These are phyloP conservation scores for Takashimella tepidaria DNA, from an alignment of 1,284 basidiomycete species.

Conservation along the genomic window DNA sequence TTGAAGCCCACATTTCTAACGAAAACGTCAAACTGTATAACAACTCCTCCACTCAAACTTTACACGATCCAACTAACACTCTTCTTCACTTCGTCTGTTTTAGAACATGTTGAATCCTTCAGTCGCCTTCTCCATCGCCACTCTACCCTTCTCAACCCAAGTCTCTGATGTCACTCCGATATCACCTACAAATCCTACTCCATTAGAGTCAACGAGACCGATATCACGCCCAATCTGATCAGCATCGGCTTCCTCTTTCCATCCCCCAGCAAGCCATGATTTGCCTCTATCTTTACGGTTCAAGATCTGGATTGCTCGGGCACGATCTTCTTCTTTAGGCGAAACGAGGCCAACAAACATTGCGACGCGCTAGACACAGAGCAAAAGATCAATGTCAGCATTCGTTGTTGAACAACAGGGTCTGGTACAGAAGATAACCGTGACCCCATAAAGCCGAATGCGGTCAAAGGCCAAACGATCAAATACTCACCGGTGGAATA, in stretches of 20 bases:
- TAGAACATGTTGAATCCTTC: not conserved
- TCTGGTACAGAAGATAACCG: too few relatives aligned
- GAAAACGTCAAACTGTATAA: too few relatives aligned
- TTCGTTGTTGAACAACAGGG: too few relatives aligned
- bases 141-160: not conserved
- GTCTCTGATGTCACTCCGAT: not conserved
- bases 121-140: not conserved
- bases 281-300: constrained; percentile 33
- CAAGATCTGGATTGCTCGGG: constrained; percentile 23
- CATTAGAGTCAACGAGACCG: constrained; percentile 4
- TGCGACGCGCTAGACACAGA: constrained; percentile 35
- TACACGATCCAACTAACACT: too few relatives aligned
- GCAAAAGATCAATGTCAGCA: too few relatives aligned
- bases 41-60: too few relatives aligned
- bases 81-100: too few relatives aligned
- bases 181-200: not conserved
- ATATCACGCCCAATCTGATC: constrained; percentile 30
- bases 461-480: not conserved
- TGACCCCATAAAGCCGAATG: too few relatives aligned
- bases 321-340: constrained; percentile 15
- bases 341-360: constrained; percentile 26
- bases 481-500: constrained; percentile 60
- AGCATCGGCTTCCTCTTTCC: constrained; percentile 38
- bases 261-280: constrained; percentile 36
- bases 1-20: too few relatives aligned